Percentiles rank a stretch among this genome's conserved stretches.
These are phyloP conservation scores for Teratosphaeria gauchensis DNA, from an alignment of 2,329 filamentous ascomycete species.

Conservation along the genomic window DNA sequence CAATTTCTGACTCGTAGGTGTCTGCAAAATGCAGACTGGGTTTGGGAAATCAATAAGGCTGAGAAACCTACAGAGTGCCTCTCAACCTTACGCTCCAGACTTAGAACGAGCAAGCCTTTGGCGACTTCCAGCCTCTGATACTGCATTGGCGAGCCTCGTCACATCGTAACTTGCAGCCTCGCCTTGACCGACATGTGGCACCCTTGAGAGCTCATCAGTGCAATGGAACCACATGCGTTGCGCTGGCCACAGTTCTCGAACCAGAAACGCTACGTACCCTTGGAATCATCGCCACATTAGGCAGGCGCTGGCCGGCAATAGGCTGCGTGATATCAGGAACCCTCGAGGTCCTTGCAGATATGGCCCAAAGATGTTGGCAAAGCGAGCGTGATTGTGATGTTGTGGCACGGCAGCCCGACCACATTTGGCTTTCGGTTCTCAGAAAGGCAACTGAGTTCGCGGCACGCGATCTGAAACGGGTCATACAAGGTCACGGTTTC, in stretches of 20 bases:
- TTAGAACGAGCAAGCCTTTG: neutral
- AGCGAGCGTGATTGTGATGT: neutral
- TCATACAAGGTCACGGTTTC: neutral
- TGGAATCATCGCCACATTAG: neutral
- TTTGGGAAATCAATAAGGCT: neutral
- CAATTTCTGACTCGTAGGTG: neutral
- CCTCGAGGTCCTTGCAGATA: neutral
- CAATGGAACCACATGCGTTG: neutral
- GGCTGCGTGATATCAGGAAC: neutral
- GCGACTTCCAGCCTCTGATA: neutral
- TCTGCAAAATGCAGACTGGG: neutral
- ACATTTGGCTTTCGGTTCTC: neutral
- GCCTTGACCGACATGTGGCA: neutral
- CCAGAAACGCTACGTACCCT: neutral
- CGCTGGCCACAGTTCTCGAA: neutral
- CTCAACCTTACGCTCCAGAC: neutral
- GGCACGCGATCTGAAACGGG: neutral
- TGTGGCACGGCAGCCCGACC: neutral
- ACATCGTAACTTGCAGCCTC: neutral
- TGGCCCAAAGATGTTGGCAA: neutral
- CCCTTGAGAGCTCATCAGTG: neutral
- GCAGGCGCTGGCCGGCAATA: neutral
- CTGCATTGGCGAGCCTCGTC: neutral
- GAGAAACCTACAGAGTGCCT: neutral
- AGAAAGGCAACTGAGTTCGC: neutral